A percentile compares a stretch with the other conserved stretches of the same genome.
Evolutionary conservation across 768 basidiomycete species (phyloP).

Genomic region (Amanita pallidorosea): DNA sequence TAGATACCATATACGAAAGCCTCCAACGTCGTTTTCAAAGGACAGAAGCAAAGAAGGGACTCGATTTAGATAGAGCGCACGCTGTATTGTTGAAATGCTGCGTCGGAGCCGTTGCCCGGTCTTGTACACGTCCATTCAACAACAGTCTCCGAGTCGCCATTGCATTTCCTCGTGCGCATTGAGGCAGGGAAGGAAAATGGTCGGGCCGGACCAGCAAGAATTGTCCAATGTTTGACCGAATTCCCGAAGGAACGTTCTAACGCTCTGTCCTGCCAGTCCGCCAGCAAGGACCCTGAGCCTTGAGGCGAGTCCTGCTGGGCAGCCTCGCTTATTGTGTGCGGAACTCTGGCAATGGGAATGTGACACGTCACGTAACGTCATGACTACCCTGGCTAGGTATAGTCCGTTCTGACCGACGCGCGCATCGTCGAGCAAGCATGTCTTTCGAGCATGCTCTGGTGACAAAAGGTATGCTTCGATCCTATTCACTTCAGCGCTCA

Average conservation of each 20-base stretch:
- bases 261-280: not conserved
- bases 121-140: not conserved
- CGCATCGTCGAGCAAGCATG: constrained; percentile 26
- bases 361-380: constrained; percentile 1
- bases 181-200: not conserved
- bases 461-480: constrained; percentile 54
- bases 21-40: not conserved
- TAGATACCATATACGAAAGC: not conserved
- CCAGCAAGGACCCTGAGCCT: not conserved
- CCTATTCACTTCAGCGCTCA: not conserved
- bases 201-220: not conserved
- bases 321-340: not conserved
- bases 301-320: not conserved
- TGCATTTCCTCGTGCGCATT: not conserved
- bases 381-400: not conserved
- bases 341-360: not conserved
- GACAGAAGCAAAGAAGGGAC: not conserved
- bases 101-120: not conserved
- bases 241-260: not conserved
- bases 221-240: not conserved
- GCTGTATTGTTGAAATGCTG: not conserved
- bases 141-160: not conserved
- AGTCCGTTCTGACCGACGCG: not conserved
- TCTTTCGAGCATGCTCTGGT: constrained; percentile 81
- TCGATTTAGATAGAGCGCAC: not conserved